Conservation (phyloP, 352 stramenopile genomes). For the Thraustochytrium sp. region DNA sequence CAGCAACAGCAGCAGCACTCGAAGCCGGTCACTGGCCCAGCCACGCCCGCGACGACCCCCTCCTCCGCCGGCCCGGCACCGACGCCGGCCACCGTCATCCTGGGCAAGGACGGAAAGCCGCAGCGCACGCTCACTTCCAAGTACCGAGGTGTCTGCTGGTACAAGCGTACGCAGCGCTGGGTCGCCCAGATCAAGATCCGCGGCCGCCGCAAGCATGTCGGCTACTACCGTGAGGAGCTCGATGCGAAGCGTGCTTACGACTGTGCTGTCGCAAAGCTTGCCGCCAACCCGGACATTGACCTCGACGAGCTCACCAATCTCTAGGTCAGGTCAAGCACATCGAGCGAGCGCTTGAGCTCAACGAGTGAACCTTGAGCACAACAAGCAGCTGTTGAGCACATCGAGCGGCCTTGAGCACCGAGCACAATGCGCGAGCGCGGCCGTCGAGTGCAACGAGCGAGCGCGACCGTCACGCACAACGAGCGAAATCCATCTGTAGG, state of each 20-base stretch:
- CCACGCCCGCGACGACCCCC: no score
- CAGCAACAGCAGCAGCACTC: neutral
- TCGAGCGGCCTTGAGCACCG: no score
- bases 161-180: slow-evolving; percentile 41
- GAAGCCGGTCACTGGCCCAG: no score
- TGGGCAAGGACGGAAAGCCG: neutral
- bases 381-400: no score
- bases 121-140: slow-evolving; percentile 5
- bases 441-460: no score
- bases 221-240: slow-evolving; percentile 7
- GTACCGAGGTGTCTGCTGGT: slow-evolving; percentile 40
- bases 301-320: neutral
- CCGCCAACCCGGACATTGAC: slow-evolving; percentile 18
- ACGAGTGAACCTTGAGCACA: no score
- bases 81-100: neutral
- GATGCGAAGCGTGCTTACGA: slow-evolving; percentile 14
- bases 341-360: no score
- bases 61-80: no score
- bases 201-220: slow-evolving; percentile 5
- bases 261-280: neutral
- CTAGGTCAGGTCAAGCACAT: no score
- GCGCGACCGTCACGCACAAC: no score
- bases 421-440: no score
- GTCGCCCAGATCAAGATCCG: slow-evolving; percentile 32
- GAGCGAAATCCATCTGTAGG: no score